Evolutionary conservation across 306 rosid species (phyloP), one percentile per base, ranked within the genome.

Genomic region (Fagus crenata): DNA sequence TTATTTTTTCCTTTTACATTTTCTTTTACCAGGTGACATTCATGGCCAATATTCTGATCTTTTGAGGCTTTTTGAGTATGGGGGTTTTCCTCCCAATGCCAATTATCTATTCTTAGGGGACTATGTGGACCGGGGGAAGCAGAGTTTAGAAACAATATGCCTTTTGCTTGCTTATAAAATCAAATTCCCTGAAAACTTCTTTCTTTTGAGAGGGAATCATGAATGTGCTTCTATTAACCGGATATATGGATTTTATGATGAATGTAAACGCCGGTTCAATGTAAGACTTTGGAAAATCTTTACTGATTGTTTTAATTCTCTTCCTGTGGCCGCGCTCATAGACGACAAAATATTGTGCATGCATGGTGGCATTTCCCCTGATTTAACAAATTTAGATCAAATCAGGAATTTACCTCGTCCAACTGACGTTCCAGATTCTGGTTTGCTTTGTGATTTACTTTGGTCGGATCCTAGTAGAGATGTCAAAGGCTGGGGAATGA

Each of bases 301-400:
- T 67, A 75, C 83, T 22, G 86, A 83, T 41, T 69, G 86, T 56
- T 83, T 83, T 79, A 83, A 83, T 58, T 83, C 83, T 65, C 86
- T 83, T 53, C 86, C 86, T 15, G 86, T 83, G 33, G 86, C 86
- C 13, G 86, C 86, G 0, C 83, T 83, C 67, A 83, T 83, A 70
- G 86, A 83, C 31, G 83, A 83, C 39, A 83, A 83, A 46, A 83
- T 83, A 69, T 49, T 83, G 71, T 83, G 86, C 83, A 83, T 83
- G 86, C 86, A 83, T 46, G 86, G 86, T 6, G 86, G 86, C 64
- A 83, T 83, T 37, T 83, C 86, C 53, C 86, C 86, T 9, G 86
- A 83, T 41, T 64, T 83, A 70, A 56, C 81, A 46, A 72, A 79
- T 65, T 71, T 83, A 71, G 86, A 83, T 71, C 83, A 78, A 63